phyloP scores from a whole-genome alignment of 352 stramenopile species.

The Globisporangium orthogonon region DNA sequence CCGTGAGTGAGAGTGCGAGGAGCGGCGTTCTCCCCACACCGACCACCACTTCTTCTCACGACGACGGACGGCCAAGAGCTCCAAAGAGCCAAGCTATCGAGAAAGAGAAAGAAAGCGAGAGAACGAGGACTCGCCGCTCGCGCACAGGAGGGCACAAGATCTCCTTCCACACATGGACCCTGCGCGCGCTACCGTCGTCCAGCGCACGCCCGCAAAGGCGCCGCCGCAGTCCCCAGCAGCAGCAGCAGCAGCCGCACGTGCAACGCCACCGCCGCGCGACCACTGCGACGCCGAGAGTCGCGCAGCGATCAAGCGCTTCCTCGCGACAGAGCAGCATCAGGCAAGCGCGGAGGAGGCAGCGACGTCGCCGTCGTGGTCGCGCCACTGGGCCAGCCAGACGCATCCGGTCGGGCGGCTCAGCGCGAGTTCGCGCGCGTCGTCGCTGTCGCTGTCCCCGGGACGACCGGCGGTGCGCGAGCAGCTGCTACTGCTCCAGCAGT shows the following conservation, averaged over 20 bases:
- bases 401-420: not conserved
- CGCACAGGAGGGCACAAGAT: not conserved
- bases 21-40: not conserved
- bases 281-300: not conserved
- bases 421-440: not conserved
- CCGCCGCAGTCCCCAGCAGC: not conserved
- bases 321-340: not conserved
- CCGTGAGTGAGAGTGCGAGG: not conserved
- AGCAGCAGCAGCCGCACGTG: not conserved
- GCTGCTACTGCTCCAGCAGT: not conserved
- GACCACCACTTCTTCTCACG: not conserved
- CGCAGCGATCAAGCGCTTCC: conserved; percentile 3
- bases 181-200: not conserved
- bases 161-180: not conserved
- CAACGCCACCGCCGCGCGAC: not conserved
- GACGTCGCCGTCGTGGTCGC: conserved; percentile 6
- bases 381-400: conserved; percentile 1
- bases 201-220: not conserved
- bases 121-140: not conserved
- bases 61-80: not conserved
- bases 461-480: not conserved
- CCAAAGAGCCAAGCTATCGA: not conserved
- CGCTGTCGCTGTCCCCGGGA: not conserved
- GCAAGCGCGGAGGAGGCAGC: not conserved
- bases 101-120: conserved; percentile 2